Evolutionary conservation across 768 basidiomycete species (phyloP).

Genomic region (Boletus tomentosulus): DNA sequence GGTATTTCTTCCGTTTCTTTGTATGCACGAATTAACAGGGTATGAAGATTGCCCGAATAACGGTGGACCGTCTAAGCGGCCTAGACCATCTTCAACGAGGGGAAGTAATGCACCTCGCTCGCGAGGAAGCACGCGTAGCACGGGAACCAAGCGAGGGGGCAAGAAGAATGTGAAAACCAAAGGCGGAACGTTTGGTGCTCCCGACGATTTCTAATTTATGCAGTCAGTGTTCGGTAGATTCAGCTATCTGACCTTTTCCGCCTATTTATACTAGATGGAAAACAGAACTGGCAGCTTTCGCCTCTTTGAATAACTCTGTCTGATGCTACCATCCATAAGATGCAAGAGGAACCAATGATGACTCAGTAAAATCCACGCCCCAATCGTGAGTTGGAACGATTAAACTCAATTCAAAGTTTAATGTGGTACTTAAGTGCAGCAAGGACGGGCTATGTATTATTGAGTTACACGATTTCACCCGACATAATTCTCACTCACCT

Average conservation of each 20-base stretch:
- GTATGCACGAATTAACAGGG: background rate
- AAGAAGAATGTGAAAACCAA: constrained; percentile 33
- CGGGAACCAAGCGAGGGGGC: constrained; percentile 20
- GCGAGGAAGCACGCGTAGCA: constrained; percentile 19
- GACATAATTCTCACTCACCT: no score
- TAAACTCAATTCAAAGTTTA: no score
- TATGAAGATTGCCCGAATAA: constrained; percentile 24
- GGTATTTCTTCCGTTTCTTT: constrained; percentile 30
- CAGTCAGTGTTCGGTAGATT: background rate
- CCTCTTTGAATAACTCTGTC: no score
- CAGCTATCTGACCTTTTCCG: background rate
- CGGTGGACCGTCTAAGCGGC: constrained; percentile 25
- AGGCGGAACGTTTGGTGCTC: constrained; percentile 31
- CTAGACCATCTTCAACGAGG: constrained; percentile 24
- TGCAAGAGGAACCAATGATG: no score
- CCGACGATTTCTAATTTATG: constrained; percentile 24
- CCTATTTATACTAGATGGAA: background rate
- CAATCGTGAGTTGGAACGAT: no score
- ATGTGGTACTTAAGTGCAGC: no score
- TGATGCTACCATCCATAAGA: no score
- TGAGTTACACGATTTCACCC: no score
- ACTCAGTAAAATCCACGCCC: no score
- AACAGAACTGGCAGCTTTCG: background rate
- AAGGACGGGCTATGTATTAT: no score
- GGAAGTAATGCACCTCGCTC: constrained; percentile 21